Percentiles rank a stretch among this genome's conserved stretches.
phyloP scores from a whole-genome alignment of 148 eudicot species.

The Suaeda aralocaspica region DNA sequence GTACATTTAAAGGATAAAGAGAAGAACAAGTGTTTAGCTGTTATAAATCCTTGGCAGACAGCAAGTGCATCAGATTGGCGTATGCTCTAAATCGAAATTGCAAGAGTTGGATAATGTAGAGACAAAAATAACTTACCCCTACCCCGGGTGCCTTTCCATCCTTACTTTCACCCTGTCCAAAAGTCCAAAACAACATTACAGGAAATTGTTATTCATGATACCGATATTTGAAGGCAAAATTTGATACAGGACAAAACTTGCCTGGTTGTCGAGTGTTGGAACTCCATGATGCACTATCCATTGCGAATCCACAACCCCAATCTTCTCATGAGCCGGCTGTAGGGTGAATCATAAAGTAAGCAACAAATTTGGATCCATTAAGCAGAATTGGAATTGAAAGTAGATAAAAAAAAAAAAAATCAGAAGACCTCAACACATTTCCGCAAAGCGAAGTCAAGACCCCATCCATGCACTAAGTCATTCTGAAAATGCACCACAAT shows the following conservation, averaged over 20 bases:
- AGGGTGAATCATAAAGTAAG: background rate
- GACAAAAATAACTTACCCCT: constrained; percentile 50
- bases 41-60: background rate
- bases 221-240: background rate
- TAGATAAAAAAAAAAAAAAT: background rate
- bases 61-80: background rate
- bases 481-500: constrained; percentile 35
- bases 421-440: constrained; percentile 65
- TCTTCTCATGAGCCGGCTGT: constrained; percentile 77
- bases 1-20: background rate
- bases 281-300: constrained; percentile 78
- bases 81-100: background rate
- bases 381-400: too few relatives aligned
- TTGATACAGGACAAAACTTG: background rate
- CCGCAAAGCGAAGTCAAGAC: constrained; percentile 87
- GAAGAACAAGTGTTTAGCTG: too few relatives aligned
- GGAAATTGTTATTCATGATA: background rate
- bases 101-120: background rate
- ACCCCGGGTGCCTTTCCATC: constrained; percentile 71
- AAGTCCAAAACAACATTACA: background rate
- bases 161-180: constrained; percentile 51
- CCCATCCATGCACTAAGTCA: constrained; percentile 96
- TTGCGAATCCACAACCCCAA: constrained; percentile 84
- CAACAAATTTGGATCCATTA: background rate
- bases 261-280: constrained; percentile 89